Conservation (phyloP, 371 early-diverging fungal genomes). For the Lichtheimia ramosa region DNA sequence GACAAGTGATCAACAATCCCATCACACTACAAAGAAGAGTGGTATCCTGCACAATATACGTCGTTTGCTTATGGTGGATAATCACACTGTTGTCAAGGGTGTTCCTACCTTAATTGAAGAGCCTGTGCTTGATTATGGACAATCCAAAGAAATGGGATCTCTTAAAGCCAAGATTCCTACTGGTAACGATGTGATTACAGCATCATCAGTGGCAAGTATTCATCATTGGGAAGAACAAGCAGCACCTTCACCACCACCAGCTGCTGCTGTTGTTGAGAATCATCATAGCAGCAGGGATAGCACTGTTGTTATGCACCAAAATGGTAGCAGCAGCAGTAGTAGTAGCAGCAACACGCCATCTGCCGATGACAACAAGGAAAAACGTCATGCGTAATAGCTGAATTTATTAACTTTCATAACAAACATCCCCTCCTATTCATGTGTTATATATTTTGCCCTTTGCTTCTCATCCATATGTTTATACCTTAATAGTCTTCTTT, state of each 20-base stretch:
- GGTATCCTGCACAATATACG: conserved; percentile 15
- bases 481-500: background rate
- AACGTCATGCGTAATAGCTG: conserved; percentile 6
- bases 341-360: conserved; percentile 9
- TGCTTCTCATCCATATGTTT: background rate
- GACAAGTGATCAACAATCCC: background rate
- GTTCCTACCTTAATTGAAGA: conserved; percentile 40
- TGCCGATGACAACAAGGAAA: conserved; percentile 7
- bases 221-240: background rate
- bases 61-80: conserved; percentile 22
- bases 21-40: background rate
- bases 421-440: background rate
- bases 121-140: conserved; percentile 36
- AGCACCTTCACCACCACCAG: background rate
- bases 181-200: conserved; percentile 8
- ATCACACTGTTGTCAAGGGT: conserved; percentile 28
- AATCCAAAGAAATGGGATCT: conserved; percentile 31
- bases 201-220: background rate
- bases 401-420: background rate
- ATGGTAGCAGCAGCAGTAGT: background rate
- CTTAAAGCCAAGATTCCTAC: conserved; percentile 13
- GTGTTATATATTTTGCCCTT: background rate
- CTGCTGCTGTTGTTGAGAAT: too few species aligned
- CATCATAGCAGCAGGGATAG: background rate
- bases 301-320: background rate